Evolutionary conservation across 345 rosid genomes (phyloP).

Genomic region (Rhodamnia argentea): DNA sequence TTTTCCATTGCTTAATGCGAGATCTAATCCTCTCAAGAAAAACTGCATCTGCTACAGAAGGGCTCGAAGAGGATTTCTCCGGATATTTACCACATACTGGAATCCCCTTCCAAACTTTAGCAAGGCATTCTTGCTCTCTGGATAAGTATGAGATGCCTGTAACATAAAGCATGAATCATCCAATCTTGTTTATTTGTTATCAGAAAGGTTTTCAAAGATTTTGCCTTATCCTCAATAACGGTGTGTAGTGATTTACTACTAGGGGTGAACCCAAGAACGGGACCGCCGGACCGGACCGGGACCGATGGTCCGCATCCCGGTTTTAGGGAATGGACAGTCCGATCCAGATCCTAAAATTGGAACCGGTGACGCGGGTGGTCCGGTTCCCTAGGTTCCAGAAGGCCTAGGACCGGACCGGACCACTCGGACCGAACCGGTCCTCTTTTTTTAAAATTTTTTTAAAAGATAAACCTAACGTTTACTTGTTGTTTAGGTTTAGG

Average conservation of each 20-base stretch:
- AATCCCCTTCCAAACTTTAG: constrained; percentile 44
- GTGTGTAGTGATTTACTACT: background rate
- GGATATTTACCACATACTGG: constrained; percentile 23
- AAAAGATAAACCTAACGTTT: too few relatives aligned
- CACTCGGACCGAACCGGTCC: too few relatives aligned
- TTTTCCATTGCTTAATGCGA: constrained; percentile 66
- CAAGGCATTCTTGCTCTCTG: constrained; percentile 66
- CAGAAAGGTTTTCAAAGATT: background rate
- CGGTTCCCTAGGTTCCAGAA: too few relatives aligned
- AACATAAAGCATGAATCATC: background rate
- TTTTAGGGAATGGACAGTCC: too few relatives aligned
- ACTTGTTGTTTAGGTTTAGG: too few relatives aligned
- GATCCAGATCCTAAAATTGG: too few relatives aligned
- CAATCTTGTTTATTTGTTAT: background rate
- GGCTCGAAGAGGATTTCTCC: constrained; percentile 24
- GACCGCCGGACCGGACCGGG: too few relatives aligned
- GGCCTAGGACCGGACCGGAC: too few relatives aligned
- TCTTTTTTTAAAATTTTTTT: too few relatives aligned
- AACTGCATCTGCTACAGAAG: constrained; percentile 59
- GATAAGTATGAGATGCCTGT: constrained; percentile 85
- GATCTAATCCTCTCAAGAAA: constrained; percentile 56
- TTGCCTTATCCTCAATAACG: background rate
- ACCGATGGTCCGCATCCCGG: too few relatives aligned
- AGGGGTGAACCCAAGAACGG: too few relatives aligned
- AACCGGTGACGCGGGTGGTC: too few relatives aligned